Percentiles rank a stretch among this genome's conserved stretches.
phyloP scores from a whole-genome alignment of 2,329 filamentous ascomycete species.

The Pezizomycotina sp. region DNA sequence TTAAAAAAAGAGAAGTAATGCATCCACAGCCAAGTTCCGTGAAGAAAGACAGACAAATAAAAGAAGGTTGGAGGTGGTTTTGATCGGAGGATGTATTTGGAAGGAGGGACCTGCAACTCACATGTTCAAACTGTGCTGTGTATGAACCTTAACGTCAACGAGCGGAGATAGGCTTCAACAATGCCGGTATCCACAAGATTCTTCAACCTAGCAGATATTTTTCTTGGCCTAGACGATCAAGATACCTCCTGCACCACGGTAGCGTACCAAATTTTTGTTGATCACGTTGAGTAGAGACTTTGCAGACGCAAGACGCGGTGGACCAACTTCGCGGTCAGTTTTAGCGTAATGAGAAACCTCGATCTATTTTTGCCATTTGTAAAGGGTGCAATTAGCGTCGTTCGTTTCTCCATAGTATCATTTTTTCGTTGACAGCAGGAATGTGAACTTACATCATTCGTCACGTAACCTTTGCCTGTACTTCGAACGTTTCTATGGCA shows the following conservation, averaged over 20 bases:
- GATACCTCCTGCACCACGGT: constrained; percentile 76
- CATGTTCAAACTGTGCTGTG: constrained; percentile 87
- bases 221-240: constrained; percentile 83
- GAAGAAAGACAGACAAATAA: not conserved
- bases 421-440: too few species aligned
- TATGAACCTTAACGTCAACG: constrained; percentile 83
- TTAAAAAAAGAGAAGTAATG: constrained; percentile 9
- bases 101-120: constrained; percentile 35
- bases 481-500: constrained; percentile 89
- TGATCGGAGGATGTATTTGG: constrained; percentile 2
- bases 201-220: constrained; percentile 88
- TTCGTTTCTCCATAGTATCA: too few species aligned
- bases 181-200: constrained; percentile 68
- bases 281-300: constrained; percentile 76
- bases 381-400: too few species aligned
- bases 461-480: constrained; percentile 74
- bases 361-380: constrained; percentile 32
- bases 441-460: constrained; percentile 62
- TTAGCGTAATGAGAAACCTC: constrained; percentile 83
- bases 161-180: constrained; percentile 77
- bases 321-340: constrained; percentile 43
- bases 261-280: constrained; percentile 93
- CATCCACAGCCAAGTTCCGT: constrained; percentile 9
- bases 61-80: constrained; percentile 12
- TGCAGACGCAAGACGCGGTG: constrained; percentile 62